phyloP scores from a whole-genome alignment of 495 filamentous ascomycete genomes.

The Lindgomyces ingoldianus region DNA sequence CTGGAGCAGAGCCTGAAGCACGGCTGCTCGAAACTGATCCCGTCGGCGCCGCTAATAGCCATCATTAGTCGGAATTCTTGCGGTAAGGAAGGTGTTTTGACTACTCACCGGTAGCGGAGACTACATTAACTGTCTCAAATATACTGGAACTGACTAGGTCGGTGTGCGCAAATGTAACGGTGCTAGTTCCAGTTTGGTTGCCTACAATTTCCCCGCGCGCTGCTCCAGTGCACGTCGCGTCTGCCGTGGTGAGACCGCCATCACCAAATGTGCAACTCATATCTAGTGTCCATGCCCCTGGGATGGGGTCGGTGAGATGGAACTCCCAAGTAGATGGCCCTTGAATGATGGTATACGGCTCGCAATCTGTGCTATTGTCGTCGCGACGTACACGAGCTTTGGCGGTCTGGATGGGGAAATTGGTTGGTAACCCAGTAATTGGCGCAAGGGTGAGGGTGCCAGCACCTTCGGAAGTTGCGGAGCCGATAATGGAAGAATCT shows the following conservation, averaged over 20 bases:
- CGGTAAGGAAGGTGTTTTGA: not conserved
- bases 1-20: not conserved
- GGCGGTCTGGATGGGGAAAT: not conserved
- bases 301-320: constrained; percentile 9
- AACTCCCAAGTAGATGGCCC: constrained; percentile 6
- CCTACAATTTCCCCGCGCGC: not conserved
- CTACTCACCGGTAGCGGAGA: not conserved
- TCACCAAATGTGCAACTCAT: constrained; percentile 2
- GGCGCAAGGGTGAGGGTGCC: not conserved
- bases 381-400: constrained; percentile 8
- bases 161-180: not conserved
- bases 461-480: not conserved
- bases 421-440: not conserved
- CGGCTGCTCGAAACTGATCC: not conserved
- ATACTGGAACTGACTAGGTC: not conserved
- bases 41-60: not conserved
- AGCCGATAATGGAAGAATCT: not conserved
- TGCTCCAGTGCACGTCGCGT: not conserved
- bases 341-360: constrained; percentile 12
- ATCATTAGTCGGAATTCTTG: too few relatives aligned
- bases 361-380: not conserved
- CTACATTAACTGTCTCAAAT: not conserved
- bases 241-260: constrained; percentile 1
- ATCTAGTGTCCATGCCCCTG: constrained; percentile 1
- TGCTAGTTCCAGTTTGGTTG: not conserved